These are phyloP conservation scores for Stagonosporopsis cucurbitacearum DNA, from an alignment of 2,329 filamentous ascomycete species.

Conservation along the genomic window DNA sequence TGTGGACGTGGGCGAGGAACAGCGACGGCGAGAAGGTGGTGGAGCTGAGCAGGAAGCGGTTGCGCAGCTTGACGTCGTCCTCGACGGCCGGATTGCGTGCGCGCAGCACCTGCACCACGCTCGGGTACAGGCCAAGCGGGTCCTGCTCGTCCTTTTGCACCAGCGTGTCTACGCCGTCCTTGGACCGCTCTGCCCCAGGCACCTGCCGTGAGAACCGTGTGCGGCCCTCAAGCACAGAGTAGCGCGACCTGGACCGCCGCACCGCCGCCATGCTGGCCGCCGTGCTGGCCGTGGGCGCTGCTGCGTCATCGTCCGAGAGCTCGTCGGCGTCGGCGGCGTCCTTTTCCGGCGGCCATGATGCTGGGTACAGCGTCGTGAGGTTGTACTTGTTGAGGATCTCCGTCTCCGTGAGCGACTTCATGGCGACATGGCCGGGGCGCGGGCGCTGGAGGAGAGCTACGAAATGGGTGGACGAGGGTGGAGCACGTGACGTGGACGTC, in stretches of 20 bases:
- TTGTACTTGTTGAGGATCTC: slow-evolving; percentile 89
- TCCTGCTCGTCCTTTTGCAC: slow-evolving; percentile 93
- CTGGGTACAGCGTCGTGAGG: slow-evolving; percentile 77
- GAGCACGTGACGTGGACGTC: no score
- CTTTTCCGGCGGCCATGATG: slow-evolving; percentile 85
- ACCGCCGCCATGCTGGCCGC: slow-evolving; percentile 33
- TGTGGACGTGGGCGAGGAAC: slow-evolving; percentile 91
- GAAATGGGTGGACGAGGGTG: no score
- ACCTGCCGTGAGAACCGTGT: slow-evolving; percentile 73
- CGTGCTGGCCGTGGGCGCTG: slow-evolving; percentile 24
- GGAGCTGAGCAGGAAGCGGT: slow-evolving; percentile 92
- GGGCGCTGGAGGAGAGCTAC: not conserved
- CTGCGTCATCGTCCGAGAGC: slow-evolving; percentile 60
- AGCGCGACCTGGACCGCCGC: slow-evolving; percentile 75
- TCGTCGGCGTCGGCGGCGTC: slow-evolving; percentile 68
- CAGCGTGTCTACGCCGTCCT: slow-evolving; percentile 73
- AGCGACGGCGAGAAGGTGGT: slow-evolving; percentile 92
- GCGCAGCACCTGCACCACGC: slow-evolving; percentile 81
- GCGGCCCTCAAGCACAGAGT: slow-evolving; percentile 80
- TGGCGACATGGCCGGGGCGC: slow-evolving; percentile 18
- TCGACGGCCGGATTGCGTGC: slow-evolving; percentile 80
- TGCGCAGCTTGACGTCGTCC: slow-evolving; percentile 80
- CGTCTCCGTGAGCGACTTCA: slow-evolving; percentile 60
- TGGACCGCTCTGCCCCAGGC: slow-evolving; percentile 71
- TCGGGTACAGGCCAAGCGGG: slow-evolving; percentile 85